Evolutionary conservation across 2,329 filamentous ascomycete species (phyloP), one percentile per base, ranked within the genome.

Genomic region (Lasiodiplodia hormozganensis): DNA sequence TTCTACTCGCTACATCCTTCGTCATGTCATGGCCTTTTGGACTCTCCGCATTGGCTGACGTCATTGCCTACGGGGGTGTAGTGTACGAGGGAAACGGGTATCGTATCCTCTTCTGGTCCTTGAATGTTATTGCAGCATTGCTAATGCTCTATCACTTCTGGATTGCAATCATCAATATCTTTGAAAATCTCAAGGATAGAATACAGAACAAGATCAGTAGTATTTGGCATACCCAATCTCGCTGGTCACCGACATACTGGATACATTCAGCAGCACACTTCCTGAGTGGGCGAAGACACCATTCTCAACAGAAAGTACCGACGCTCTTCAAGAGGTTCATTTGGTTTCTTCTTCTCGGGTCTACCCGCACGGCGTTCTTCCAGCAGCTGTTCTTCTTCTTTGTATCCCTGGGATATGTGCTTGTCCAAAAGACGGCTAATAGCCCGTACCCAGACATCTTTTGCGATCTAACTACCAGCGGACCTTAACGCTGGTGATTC

Each of bases 1-100:
- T 73, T 0, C 76, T 75, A 51, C 70, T 77, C 3, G 68, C 76
- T 16, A 69, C 69, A 0, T 75, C 75, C 28, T 76, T 77, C 73
- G 69, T 75, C 34, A 72, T 75, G 0, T 71, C 73, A 2, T 74
- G 77, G n/a, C 62, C 62, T 4, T 56, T 56, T 23, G 36, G 49
- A 1, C 28, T 47, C 23, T 53, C 21, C 28, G 34, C 25, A 7
- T 16, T 47, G 21, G 57, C 57, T 8, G 14, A 23, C 47, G 28
- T 65, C 47, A 40, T 47, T 21, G 4, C 10, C 8, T 31, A 49
- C 14, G 16, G 18, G 40, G 40, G 40, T 34, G 31, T 34, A 8
- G 31, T 34, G 31, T 34, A 34, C 8, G 40, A 43, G 14, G 40
- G 40, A 7, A 18, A 16, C 4, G 40, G 16, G 12, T 43, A 43